Base-by-base conservation (phyloP, 176 grass and related monocot genomes). In the Hordeum marinum region DNA sequence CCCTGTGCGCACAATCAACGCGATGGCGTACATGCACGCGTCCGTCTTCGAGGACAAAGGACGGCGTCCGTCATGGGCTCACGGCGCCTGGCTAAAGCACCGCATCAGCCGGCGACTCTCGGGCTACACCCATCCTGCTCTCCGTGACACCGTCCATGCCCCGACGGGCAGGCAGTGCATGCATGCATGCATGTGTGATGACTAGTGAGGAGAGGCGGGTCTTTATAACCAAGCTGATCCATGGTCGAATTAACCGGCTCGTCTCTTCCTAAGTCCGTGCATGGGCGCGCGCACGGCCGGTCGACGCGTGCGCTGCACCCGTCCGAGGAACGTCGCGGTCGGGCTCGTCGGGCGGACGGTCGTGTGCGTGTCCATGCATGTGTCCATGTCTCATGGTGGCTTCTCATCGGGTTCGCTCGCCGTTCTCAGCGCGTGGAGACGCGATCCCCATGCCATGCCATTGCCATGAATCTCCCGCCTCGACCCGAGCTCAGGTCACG, bases 381-480 rank as follows among this genome's bases (percentile, higher is more conserved):
- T 72, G 68, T 72, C 69, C 68, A 40, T 23, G 9, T 35, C 32
- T 20, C 82, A 17, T 70, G 78, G 48, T 71, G 78, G 37, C 77
- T 63, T 7, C 32, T 41, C 17, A 13, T 46, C 46, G 79, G 48
- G 9, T 17, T 50, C 46, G 46, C 46, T 50, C 46, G 12, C 37
- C 75, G 64, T 50, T 17, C 46, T 34, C 32, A 34, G 9, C 69
- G 31, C 31, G 20, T 17, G 15, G 17, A 20, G 81, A 61, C 21
- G 24, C 18, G 15, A 46, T 29, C 35, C 35, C 39, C 32, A 34
- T 34, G 32, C 32, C 32, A 34, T 34, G 15, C 73, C 64, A 68
- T 68, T 13, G 15, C 31, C 5, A 27, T 59, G 32, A 34, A 34
- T 31, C 18, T 17, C 27, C 11, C 2, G 32, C 4, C 32, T 55